Evolutionary conservation across 441 rosid species (phyloP).

Genomic region (Populus hybrid): DNA sequence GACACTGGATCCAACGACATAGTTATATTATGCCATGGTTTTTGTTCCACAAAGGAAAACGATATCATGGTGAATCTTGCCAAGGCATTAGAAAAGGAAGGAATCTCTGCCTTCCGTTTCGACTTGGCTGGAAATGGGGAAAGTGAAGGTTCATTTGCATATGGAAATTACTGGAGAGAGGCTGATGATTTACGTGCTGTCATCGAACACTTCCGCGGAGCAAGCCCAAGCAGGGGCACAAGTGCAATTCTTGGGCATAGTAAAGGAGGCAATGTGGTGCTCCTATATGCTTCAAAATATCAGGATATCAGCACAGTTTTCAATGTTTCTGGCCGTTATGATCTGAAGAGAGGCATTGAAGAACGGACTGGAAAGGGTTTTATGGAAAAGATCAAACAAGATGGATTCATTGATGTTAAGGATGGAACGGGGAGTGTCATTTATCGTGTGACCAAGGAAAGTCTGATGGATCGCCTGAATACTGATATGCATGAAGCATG

Average conservation of each 20-base stretch:
- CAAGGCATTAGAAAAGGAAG: constrained; percentile 46
- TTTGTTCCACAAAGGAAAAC: constrained; percentile 59
- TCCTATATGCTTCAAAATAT: constrained; percentile 80
- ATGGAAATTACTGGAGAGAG: constrained; percentile 69
- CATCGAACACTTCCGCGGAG: constrained; percentile 46
- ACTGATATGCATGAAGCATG: constrained; percentile 60
- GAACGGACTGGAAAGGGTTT: constrained; percentile 63
- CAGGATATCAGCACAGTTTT: constrained; percentile 52
- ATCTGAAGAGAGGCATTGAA: constrained; percentile 67
- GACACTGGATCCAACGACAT: constrained; percentile 70
- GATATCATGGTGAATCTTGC: constrained; percentile 59
- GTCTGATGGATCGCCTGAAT: constrained; percentile 63
- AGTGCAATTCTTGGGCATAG: constrained; percentile 80
- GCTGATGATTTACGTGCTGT: constrained; percentile 78
- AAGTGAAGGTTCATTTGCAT: constrained; percentile 78
- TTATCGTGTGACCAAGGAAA: constrained; percentile 60
- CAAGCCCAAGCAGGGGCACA: constrained; percentile 33
- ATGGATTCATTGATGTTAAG: constrained; percentile 62
- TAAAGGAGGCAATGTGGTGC: constrained; percentile 86
- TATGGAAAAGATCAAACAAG: constrained; percentile 54
- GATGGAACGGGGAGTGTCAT: constrained; percentile 51
- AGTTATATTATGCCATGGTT: constrained; percentile 77
- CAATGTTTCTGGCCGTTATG: constrained; percentile 78
- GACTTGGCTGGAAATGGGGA: constrained; percentile 89
- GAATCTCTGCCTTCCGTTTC: constrained; percentile 45